Base-by-base conservation (phyloP, 495 filamentous ascomycete species). In the Aspergillus taichungensis region DNA sequence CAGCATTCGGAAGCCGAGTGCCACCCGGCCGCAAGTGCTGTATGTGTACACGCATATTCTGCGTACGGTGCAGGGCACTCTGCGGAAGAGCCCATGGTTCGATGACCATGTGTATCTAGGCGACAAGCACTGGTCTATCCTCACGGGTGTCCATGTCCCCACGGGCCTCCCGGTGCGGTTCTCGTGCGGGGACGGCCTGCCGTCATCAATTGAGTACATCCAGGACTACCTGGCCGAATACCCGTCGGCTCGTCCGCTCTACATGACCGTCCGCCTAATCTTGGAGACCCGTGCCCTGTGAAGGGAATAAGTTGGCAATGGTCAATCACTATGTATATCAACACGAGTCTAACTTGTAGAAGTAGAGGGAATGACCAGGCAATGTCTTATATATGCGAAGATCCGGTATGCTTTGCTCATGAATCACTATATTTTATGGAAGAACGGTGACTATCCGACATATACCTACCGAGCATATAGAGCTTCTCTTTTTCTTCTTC, bases 121-220 rank as follows among this genome's bases (percentile, higher is more conserved):
- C 29, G 46, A 45, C 14, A 52, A 58, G 29, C 49, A 47, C n/a
- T 53, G 57, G 6, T 50, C 59, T 9, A 43, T 59, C 6, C 40
- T 70, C 6, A 49, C 44, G 6, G 63, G 48, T 31, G 51, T 51
- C 30, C 75, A 83, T 55, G 42, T 36, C 30, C 55, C 53, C 8
- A 73, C 73, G 7, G 72, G 73, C n/a, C 50, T 80, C 5, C 40
- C 62, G 28, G 32, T 82, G 10, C 72, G 74, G 37, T 66, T 82
- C 28, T 57, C 61, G 61, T 59, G 59, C 42, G 46, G 58, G 24
- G 50, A 72, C 56, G 48, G 57, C 10, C 44, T 63, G 7, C 49
- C 60, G 10, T 47, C 58, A 1, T 60, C 62, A 4, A 52, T 64
- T 14, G 63, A 69, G 30, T 67, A 68, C 37, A 62, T 73, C n/a